Evolutionary conservation across 106 monocot species (phyloP).

Genomic region (Triglochin maritima): DNA sequence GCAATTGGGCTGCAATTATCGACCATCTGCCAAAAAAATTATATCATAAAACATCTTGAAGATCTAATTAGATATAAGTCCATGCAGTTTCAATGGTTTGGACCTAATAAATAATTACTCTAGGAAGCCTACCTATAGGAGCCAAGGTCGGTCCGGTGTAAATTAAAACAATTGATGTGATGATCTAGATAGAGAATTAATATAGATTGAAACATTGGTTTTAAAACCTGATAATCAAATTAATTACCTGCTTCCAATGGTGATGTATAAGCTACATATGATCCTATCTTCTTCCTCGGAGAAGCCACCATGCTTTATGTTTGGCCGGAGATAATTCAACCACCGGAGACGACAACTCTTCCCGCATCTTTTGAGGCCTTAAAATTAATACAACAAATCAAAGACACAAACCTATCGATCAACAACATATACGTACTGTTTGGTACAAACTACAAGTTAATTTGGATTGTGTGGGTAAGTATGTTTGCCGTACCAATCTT

Average conservation of each 20-base stretch:
- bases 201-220: background rate
- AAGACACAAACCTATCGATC: background rate
- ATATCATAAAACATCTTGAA: no score
- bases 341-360: conserved; percentile 97
- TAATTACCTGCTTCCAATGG: conserved; percentile 75
- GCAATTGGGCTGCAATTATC: conserved; percentile 72
- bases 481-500: conserved; percentile 54
- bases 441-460: no score
- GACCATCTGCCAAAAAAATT: conserved; percentile 51
- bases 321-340: conserved; percentile 93
- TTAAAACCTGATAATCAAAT: background rate
- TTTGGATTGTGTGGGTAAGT: no score
- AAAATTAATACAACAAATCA: background rate
- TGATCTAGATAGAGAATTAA: background rate
- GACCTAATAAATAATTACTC: no score
- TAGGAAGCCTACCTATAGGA: no score
- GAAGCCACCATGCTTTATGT: conserved; percentile 86
- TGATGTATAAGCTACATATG: conserved; percentile 74
- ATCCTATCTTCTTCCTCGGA: conserved; percentile 92
- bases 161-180: no score
- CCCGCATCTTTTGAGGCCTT: conserved; percentile 85
- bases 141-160: no score
- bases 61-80: no score
- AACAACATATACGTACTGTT: no score
- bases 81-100: no score